Percentiles rank a stretch among this genome's conserved stretches.
Conservation (phyloP, 176 grass and related monocot species). For the Musa acuminata region DNA sequence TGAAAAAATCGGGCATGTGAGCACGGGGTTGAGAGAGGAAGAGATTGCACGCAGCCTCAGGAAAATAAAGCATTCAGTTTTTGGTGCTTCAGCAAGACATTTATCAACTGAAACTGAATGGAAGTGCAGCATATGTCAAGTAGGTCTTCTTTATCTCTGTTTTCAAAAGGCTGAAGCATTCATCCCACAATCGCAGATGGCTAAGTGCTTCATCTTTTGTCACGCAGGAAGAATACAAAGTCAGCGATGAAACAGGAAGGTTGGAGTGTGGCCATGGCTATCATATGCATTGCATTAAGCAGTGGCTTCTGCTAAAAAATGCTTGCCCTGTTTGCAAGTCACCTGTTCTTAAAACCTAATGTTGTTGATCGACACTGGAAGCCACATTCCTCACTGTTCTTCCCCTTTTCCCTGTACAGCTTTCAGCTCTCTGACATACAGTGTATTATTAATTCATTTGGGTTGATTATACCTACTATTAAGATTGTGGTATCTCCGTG, state of each 20-base stretch:
- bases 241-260: slow-evolving; percentile 53
- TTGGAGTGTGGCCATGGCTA: slow-evolving; percentile 70
- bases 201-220: not conserved
- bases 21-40: slow-evolving; percentile 72
- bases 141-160: slow-evolving; percentile 4
- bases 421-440: not conserved
- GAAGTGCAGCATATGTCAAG: slow-evolving; percentile 86
- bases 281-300: slow-evolving; percentile 86
- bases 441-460: not conserved
- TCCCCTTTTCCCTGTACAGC: not conserved
- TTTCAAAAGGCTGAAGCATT: not conserved
- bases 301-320: slow-evolving; percentile 91
- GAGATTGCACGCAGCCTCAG: slow-evolving; percentile 47
- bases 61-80: slow-evolving; percentile 42
- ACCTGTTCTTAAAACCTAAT: slow-evolving; percentile 39
- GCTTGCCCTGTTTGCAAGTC: slow-evolving; percentile 84
- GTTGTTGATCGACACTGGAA: not conserved
- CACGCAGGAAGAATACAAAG: slow-evolving; percentile 72
- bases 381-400: not conserved
- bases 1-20: slow-evolving; percentile 82
- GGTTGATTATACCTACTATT: not conserved
- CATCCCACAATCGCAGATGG: not conserved
- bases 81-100: slow-evolving; percentile 37
- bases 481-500: not conserved
- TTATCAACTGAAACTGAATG: slow-evolving; percentile 39